Evolutionary conservation across 2,329 filamentous ascomycete genomes (phyloP).

Genomic region (Fusarium equiseti): DNA sequence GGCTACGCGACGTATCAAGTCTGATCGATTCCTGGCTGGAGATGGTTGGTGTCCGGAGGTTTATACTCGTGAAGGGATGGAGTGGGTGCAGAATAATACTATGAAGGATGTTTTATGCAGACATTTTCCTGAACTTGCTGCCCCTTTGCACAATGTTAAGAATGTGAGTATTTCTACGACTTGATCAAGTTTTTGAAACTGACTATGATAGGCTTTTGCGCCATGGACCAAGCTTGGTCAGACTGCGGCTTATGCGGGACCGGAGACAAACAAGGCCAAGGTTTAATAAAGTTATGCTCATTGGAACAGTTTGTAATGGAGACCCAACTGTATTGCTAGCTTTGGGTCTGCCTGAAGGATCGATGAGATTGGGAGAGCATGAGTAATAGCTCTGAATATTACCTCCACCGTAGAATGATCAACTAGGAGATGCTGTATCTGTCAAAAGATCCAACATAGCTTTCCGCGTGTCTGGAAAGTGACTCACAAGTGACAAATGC

Average conservation of each 20-base stretch:
- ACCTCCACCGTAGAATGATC: not conserved
- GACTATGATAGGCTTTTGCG: constrained; percentile 18
- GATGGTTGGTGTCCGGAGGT: constrained; percentile 33
- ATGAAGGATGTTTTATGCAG: constrained; percentile 33
- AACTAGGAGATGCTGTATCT: too few relatives aligned
- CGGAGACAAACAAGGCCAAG: constrained; percentile 22
- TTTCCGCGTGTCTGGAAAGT: too few relatives aligned
- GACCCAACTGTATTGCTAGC: too few relatives aligned
- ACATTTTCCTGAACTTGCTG: constrained; percentile 32
- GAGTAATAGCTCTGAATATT: not conserved
- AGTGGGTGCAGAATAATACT: constrained; percentile 30
- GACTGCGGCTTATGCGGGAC: constrained; percentile 14
- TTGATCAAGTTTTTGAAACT: rapidly evolving
- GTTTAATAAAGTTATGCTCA: not conserved
- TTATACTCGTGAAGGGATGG: constrained; percentile 23
- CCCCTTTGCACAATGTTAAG: constrained; percentile 7
- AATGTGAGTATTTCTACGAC: not conserved
- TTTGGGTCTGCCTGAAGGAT: not conserved
- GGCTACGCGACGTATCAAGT: constrained; percentile 29
- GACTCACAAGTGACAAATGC: too few relatives aligned
- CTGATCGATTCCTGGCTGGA: constrained; percentile 25
- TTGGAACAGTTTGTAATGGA: rapidly evolving
- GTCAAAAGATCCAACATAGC: too few relatives aligned
- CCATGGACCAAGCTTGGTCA: constrained; percentile 31
- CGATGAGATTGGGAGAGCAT: not conserved